Base-by-base conservation (phyloP, 2,329 filamentous ascomycete genomes). In the Fusarium proliferatum region DNA sequence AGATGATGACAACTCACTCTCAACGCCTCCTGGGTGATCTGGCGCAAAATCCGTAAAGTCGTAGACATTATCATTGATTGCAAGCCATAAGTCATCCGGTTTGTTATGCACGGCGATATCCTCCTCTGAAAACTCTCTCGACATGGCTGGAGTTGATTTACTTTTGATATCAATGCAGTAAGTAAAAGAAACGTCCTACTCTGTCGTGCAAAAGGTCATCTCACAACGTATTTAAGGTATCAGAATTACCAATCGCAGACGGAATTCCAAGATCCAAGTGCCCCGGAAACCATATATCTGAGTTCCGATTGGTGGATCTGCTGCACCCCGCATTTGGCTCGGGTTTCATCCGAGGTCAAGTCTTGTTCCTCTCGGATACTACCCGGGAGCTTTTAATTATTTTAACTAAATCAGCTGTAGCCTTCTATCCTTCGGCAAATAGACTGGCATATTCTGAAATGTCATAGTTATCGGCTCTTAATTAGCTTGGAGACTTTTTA, bases 61-160 rank as follows among this genome's bases (percentile, higher is more conserved):
- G 83, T 91, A 93, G 45, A 93, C 90, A 64, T 87, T 84, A 42
- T 87, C 87, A 76, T 93, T 87, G n/a, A 93, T 87, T 28, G 92
- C 90, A 67, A 93, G 87, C 92, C 91, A 93, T 75, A 88, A 84
- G 75, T 90, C 85, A 19, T 85, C 80, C 1, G 82, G 79, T 1
- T 79, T 83, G 46, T 82, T 84, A 74, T 90, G 88, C 42, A 77
- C 77, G 2, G 82, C 82, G 64, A 90, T 80, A 66, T 89, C 83
- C 46, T 82, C 72, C 5, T 79, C 75, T 19, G 84, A 83, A 26
- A 88, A 55, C 19, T 53, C 17, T 28, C n/a, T 39, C 2, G 33
- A 17, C 34, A 21, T 53, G 9, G 3, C 13, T 53, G 13, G 0
- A 39, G 5, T 6, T 5, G 11, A 5, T 5, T 39, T 21, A 13